Base-by-base conservation (phyloP, 108 stramenopile species). In the Parmales sp. region DNA sequence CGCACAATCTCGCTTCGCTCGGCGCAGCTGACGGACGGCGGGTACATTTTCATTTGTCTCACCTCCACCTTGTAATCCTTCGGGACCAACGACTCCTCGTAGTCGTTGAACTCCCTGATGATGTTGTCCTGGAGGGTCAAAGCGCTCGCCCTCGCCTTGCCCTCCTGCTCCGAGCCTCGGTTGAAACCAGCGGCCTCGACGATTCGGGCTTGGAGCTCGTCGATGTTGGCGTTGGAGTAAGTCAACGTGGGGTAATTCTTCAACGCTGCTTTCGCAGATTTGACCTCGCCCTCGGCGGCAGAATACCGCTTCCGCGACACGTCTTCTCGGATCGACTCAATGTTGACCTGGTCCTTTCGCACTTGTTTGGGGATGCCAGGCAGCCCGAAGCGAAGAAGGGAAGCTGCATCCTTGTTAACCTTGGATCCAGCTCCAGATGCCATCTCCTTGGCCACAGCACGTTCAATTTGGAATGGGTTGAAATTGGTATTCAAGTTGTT, bases 51-150 rank as follows among this genome's bases (percentile, higher is more conserved):
- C 41, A 11, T 13, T 43, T 43, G 11, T 8, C 8, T 43, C 41
- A 43, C 13, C 37, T 39, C 63, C 6, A 66, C 67, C 50, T 75
- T 51, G 44, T 74, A 77, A 34, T 70, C 69, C 20, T 63, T 71
- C 2, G 95, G 95, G 6, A 96, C 83, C 92, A 96, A 91, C 54
- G 90, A 83, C 75, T 93, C 95, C 74, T 96, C 78, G 76, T 94
- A 71, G 8, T 48, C 44, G 19, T 84, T 85, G 70, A 96, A 72
- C 23, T 76, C n/a, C 22, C 77, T 73, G 38, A 86, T 71, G 34
- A 85, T 74, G 2, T 51, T 37, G 46, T 79, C 77, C 78, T 96
- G 95, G 25, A 68, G 74, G 4, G 63, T 72, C 73, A 91, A 91
- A 49, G 90, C 91, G 54, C 84, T 80, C 70, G 91, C 90, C 43